Evolutionary conservation across 1,284 basidiomycete genomes (phyloP).

Genomic region (Trametes polyzona): DNA sequence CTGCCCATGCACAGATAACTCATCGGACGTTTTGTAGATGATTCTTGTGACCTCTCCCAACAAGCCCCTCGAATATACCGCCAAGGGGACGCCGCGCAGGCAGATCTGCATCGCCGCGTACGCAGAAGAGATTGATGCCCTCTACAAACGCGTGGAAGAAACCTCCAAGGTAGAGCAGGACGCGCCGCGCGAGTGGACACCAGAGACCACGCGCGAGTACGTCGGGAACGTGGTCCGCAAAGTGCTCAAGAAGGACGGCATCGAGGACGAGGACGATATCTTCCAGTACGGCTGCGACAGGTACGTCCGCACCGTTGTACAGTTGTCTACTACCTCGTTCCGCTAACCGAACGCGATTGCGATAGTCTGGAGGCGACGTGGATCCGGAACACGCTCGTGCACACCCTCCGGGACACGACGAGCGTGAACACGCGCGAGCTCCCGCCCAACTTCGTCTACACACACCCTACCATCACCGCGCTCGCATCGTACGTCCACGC

Average conservation of each 20-base stretch:
- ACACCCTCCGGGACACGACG: conserved; percentile 30
- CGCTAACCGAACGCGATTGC: no score
- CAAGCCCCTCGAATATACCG: conserved; percentile 38
- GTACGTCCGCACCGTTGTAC: conserved; percentile 15
- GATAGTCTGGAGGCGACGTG: conserved; percentile 41
- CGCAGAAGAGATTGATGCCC: conserved; percentile 33
- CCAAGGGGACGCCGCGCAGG: conserved; percentile 37
- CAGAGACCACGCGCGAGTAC: conserved; percentile 21
- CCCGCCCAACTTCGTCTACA: conserved; percentile 38
- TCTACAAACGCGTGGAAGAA: conserved; percentile 35
- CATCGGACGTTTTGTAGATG: conserved; percentile 30
- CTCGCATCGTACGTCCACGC: conserved; percentile 27
- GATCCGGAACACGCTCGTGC: conserved; percentile 39
- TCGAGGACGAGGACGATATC: conserved; percentile 16
- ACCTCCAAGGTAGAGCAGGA: conserved; percentile 24
- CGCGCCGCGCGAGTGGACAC: conserved; percentile 31
- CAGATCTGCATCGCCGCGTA: conserved; percentile 37
- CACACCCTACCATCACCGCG: conserved; percentile 33
- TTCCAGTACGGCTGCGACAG: conserved; percentile 45
- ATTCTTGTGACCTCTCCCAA: conserved; percentile 31
- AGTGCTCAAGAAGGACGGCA: conserved; percentile 24
- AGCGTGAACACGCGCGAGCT: conserved; percentile 20
- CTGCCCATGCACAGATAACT: background rate
- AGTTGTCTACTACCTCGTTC: no score
- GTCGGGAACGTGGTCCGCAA: conserved; percentile 30